A percentile compares a stretch with the other conserved stretches of the same genome.
Evolutionary conservation across 805 yeast species (phyloP).

Genomic region (Candida suzukii): DNA sequence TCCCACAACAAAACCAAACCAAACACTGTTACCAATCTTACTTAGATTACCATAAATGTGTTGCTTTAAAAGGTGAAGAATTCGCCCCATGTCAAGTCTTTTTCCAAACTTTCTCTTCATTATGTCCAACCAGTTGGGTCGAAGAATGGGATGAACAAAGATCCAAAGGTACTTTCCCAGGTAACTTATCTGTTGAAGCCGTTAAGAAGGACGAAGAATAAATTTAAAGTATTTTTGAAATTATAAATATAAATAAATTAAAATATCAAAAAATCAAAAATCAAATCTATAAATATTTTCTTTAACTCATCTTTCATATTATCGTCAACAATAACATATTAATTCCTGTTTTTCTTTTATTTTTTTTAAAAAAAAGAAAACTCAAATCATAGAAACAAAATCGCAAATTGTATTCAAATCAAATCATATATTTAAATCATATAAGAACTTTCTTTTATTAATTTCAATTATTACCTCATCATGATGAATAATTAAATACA

Average conservation of each 20-base stretch:
- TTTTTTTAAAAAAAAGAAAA: neutral
- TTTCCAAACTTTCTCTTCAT: slow-evolving; percentile 81
- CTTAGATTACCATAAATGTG: slow-evolving; percentile 97
- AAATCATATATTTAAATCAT: neutral
- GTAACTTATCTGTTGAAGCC: slow-evolving; percentile 28
- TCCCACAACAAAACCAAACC: slow-evolving; percentile 96
- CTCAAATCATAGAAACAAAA: neutral
- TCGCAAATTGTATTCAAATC: neutral
- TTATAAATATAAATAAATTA: neutral
- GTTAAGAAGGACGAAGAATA: slow-evolving; percentile 20
- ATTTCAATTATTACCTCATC: no score
- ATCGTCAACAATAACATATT: no score
- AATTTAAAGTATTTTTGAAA: no score
- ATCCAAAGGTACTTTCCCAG: slow-evolving; percentile 35
- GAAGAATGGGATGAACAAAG: slow-evolving; percentile 88
- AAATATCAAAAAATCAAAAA: neutral
- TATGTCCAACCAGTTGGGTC: slow-evolving; percentile 82
- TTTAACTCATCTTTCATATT: no score
- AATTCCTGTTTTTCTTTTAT: no score
- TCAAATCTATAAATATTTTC: no score
- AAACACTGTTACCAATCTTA: slow-evolving; percentile 98
- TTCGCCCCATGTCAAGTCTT: slow-evolving; percentile 96
- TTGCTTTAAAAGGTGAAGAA: slow-evolving; percentile 95
- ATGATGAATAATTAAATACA: no score
- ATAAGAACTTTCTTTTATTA: no score